A percentile compares a stretch with the other conserved stretches of the same genome.
Conservation (phyloP, 2,329 filamentous ascomycete genomes). For the Beauveria asiatica region DNA sequence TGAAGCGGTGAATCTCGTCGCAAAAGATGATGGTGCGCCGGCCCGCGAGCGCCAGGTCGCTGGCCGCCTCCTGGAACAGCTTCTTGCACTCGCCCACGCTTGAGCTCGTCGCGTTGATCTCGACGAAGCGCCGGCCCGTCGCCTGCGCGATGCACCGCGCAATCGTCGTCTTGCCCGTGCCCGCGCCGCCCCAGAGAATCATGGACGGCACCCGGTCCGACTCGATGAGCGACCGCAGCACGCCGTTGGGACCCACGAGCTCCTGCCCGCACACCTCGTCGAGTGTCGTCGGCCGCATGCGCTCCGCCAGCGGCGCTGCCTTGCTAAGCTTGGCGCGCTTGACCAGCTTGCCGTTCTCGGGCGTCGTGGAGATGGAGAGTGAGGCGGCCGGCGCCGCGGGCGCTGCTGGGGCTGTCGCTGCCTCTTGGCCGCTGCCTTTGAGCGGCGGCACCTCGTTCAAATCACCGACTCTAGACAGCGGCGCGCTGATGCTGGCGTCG, state of each 20-base stretch:
- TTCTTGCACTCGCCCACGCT: slow-evolving; percentile 89
- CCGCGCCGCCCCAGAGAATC: slow-evolving; percentile 83
- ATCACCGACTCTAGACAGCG: slow-evolving; percentile 5
- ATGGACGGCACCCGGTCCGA: slow-evolving; percentile 82
- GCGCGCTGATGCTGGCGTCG: slow-evolving; percentile 9
- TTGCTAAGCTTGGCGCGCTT: slow-evolving; percentile 64
- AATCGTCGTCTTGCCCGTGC: slow-evolving; percentile 85
- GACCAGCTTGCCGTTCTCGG: slow-evolving; percentile 30
- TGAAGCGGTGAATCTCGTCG: slow-evolving; percentile 92
- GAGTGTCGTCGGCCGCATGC: slow-evolving; percentile 78
- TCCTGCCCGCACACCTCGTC: slow-evolving; percentile 89
- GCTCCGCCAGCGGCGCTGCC: slow-evolving; percentile 79
- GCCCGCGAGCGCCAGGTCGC: slow-evolving; percentile 71
- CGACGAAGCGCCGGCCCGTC: slow-evolving; percentile 79
- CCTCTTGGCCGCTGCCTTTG: slow-evolving; percentile 2
- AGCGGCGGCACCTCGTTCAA: not conserved
- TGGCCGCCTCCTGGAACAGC: slow-evolving; percentile 75
- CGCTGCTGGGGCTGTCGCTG: not conserved
- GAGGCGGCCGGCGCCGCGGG: slow-evolving; percentile 7
- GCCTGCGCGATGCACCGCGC: slow-evolving; percentile 79
- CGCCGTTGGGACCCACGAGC: slow-evolving; percentile 74
- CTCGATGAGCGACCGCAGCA: slow-evolving; percentile 80
- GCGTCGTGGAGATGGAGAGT: not conserved
- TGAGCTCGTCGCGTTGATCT: slow-evolving; percentile 88
- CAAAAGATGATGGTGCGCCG: slow-evolving; percentile 94